phyloP scores from a whole-genome alignment of 768 basidiomycete species.

The Auricularia heimuer region DNA sequence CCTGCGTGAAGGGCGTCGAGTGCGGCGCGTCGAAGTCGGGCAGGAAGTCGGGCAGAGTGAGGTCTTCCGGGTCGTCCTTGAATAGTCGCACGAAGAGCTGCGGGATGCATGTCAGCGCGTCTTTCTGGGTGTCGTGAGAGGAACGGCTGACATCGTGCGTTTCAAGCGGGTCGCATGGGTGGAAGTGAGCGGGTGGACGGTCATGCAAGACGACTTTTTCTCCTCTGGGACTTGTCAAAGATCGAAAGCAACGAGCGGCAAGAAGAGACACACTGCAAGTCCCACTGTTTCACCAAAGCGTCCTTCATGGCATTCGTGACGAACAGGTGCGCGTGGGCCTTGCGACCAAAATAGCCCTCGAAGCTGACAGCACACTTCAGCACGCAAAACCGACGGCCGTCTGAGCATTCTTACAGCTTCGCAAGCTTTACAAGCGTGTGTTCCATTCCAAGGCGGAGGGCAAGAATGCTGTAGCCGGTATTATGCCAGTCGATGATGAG shows the following conservation, averaged over 20 bases:
- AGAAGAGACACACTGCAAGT: constrained; percentile 49
- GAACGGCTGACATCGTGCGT: constrained; percentile 57
- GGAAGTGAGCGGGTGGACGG: constrained; percentile 81
- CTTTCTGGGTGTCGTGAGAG: neutral
- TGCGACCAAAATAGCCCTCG: constrained; percentile 68
- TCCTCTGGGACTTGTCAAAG: constrained; percentile 43
- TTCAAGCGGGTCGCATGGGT: constrained; percentile 56
- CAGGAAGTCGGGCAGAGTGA: constrained; percentile 32
- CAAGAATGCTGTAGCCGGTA: constrained; percentile 87
- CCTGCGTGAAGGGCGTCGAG: constrained; percentile 53
- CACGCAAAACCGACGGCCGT: neutral
- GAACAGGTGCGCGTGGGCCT: constrained; percentile 84
- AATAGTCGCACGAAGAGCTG: constrained; percentile 25
- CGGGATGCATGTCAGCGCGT: neutral
- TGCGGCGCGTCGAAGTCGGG: constrained; percentile 43
- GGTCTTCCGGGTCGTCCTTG: neutral
- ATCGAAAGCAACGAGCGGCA: neutral
- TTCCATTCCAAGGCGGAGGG: constrained; percentile 58
- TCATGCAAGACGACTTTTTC: constrained; percentile 75
- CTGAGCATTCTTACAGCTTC: constrained; percentile 44
- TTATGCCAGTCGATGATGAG: constrained; percentile 99
- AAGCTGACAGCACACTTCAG: constrained; percentile 44
- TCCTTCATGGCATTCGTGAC: constrained; percentile 85
- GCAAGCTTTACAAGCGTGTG: constrained; percentile 69
- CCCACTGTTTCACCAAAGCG: constrained; percentile 60